Base-by-base conservation (phyloP, 2,329 filamentous ascomycete genomes). In the Aspergillus luchuensis region DNA sequence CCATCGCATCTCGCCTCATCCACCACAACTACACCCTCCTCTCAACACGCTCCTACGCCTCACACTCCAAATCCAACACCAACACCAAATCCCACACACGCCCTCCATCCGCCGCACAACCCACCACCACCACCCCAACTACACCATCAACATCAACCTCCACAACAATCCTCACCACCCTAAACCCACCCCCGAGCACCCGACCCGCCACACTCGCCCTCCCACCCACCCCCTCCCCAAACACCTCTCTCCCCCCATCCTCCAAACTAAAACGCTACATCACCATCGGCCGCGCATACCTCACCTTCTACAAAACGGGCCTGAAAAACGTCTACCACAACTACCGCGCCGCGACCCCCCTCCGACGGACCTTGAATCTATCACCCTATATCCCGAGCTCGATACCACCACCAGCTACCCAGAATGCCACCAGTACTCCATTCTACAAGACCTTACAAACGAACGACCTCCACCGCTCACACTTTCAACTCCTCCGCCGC, bases 261-360 rank as follows among this genome's bases (percentile, higher is more conserved):
- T 67, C 65, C 23, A 73, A 73, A 59, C 55, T 74, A 8, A 72
- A 72, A 53, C 72, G 73, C 61, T 70, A 70, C 63, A 53, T 76
- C 51, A 75, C 76, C 47, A 78, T 88, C 28, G 94, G 91, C 63
- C 89, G 90, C 73, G 87, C 90, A 55, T 97, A 96, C 76, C 75
- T 90, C 8, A 77, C 77, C 38, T 98, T 98, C 84, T 98, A 97
- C 86, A 96, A 95, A 78, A 84, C 86, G 1, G 94, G 93, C 17
- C 78, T 97, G 33, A 87, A 88, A 71, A 87, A 89, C 68, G 87
- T 96, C 55, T 87, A 87, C 73, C 78, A 81, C 61, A 97, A 96
- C 66, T 81, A 82, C 66, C 66, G 75, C 71, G 68, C 70, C 57
- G 67, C 75, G 33, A 25, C 78, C 56, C 64, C 73, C 63, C 57